Percentiles rank a stretch among this genome's conserved stretches.
These are phyloP conservation scores for Auricularia heimuer DNA, from an alignment of 768 basidiomycete genomes.

Conservation along the genomic window DNA sequence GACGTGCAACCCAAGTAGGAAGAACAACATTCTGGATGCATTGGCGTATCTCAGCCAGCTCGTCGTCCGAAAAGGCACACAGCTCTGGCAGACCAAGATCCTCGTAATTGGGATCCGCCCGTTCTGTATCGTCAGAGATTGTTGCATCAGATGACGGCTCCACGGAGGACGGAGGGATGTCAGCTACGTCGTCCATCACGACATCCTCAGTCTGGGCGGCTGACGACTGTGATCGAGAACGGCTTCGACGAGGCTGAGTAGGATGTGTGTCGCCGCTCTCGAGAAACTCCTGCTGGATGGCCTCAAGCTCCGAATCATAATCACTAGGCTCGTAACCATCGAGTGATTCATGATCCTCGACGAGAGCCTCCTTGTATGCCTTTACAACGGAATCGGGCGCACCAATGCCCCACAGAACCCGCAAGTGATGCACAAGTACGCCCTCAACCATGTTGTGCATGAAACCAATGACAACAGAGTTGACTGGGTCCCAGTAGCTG, in stretches of 20 bases:
- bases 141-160: neutral
- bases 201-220: neutral
- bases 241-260: too few relatives aligned
- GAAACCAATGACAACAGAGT: constrained; percentile 19
- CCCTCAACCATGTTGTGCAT: constrained; percentile 25
- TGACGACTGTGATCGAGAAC: neutral
- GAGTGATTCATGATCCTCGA: neutral
- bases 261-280: neutral
- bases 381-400: neutral
- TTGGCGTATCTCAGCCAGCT: constrained; percentile 9
- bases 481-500: constrained; percentile 23
- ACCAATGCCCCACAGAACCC: constrained; percentile 12
- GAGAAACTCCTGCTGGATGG: neutral
- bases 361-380: neutral
- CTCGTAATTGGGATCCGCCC: neutral
- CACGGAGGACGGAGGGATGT: neutral
- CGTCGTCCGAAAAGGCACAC: neutral
- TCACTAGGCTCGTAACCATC: neutral
- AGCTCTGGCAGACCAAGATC: neutral
- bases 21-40: constrained; percentile 9
- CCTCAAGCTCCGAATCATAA: neutral
- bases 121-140: neutral
- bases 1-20: neutral
- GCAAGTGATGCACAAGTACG: constrained; percentile 17
- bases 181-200: neutral